These are phyloP conservation scores for Brachypodium distachyon DNA, from an alignment of 202 grass and related monocot species.

Conservation along the genomic window DNA sequence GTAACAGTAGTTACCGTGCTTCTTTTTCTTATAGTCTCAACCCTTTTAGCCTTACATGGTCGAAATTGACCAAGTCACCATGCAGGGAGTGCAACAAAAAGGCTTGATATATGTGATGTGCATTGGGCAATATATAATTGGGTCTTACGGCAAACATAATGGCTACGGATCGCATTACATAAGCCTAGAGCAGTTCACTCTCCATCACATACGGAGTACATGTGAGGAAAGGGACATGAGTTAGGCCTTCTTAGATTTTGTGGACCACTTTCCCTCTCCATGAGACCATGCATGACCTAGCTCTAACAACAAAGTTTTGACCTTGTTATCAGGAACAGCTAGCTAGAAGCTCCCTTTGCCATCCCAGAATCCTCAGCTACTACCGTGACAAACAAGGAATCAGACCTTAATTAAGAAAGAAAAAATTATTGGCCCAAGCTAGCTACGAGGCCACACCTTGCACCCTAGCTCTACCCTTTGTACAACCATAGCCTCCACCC, in stretches of 20 bases:
- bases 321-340: slow-evolving; percentile 19
- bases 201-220: slow-evolving; percentile 27
- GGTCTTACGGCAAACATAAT: background rate
- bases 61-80: background rate
- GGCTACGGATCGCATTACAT: slow-evolving; percentile 14
- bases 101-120: background rate
- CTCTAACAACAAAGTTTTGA: slow-evolving; percentile 34
- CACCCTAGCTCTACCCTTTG: slow-evolving; percentile 22
- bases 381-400: slow-evolving; percentile 29
- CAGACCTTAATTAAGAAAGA: slow-evolving; percentile 45
- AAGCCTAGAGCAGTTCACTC: slow-evolving; percentile 14
- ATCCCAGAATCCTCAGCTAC: slow-evolving; percentile 25
- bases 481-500: slow-evolving; percentile 11
- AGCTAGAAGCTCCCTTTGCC: slow-evolving; percentile 10
- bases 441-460: slow-evolving; percentile 29
- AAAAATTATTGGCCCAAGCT: slow-evolving; percentile 29
- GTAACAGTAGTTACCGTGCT: no score
- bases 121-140: background rate
- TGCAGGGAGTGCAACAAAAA: background rate
- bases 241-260: slow-evolving; percentile 44
- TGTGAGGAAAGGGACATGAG: slow-evolving; percentile 36
- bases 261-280: slow-evolving; percentile 30
- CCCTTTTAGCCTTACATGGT: no score
- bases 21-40: background rate
- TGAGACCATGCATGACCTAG: slow-evolving; percentile 26